phyloP scores from a whole-genome alignment of 2,329 filamentous ascomycete genomes.

The Byssothecium circinans region DNA sequence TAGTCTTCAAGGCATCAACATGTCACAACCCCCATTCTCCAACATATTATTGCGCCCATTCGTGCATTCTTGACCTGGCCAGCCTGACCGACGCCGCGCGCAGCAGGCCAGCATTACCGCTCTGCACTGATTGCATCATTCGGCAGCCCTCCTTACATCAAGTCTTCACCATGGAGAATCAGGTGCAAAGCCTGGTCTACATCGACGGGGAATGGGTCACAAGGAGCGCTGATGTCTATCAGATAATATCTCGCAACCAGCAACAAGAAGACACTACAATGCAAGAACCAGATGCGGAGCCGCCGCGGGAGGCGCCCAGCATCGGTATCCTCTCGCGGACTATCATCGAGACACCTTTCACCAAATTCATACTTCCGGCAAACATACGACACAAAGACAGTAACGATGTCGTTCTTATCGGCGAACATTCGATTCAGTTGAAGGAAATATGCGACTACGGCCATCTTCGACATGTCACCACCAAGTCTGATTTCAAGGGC shows the following conservation, averaged over 20 bases:
- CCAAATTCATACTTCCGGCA: slow-evolving; percentile 78
- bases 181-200: slow-evolving; percentile 30
- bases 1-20: slow-evolving; percentile 16
- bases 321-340: slow-evolving; percentile 80
- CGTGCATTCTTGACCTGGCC: not conserved
- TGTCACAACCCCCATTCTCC: slow-evolving; percentile 14
- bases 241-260: slow-evolving; percentile 43
- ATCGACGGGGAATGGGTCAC: slow-evolving; percentile 41
- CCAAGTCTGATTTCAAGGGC: slow-evolving; percentile 75
- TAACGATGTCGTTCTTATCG: slow-evolving; percentile 86
- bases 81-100: not conserved
- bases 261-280: slow-evolving; percentile 29
- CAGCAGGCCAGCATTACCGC: too few species aligned
- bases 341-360: slow-evolving; percentile 72
- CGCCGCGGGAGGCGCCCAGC: slow-evolving; percentile 49
- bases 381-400: slow-evolving; percentile 68
- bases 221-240: slow-evolving; percentile 43
- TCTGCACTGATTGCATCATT: too few species aligned
- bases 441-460: slow-evolving; percentile 71
- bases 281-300: slow-evolving; percentile 28
- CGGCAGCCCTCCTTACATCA: not conserved
- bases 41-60: slow-evolving; percentile 9
- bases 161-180: slow-evolving; percentile 28
- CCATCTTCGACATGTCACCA: slow-evolving; percentile 73
- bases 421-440: slow-evolving; percentile 79